A percentile compares a stretch with the other conserved stretches of the same genome.
These are phyloP conservation scores for Phaeotremella skinneri DNA, from an alignment of 768 basidiomycete genomes.

Conservation along the genomic window DNA sequence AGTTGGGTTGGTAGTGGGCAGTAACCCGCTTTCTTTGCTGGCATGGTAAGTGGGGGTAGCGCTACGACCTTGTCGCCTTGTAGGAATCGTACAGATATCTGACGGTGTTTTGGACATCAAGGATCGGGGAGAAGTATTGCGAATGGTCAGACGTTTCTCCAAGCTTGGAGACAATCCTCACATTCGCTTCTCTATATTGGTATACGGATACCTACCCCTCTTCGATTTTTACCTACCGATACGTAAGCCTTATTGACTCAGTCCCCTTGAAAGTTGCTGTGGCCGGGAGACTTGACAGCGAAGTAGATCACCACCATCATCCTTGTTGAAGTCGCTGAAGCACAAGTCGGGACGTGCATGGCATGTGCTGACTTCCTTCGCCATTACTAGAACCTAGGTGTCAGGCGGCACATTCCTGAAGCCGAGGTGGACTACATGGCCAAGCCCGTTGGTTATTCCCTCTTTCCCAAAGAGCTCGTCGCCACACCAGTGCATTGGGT, in stretches of 20 bases:
- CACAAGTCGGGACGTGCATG: too few relatives aligned
- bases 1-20: constrained; percentile 37
- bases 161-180: constrained; percentile 33
- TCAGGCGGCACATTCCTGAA: too few relatives aligned
- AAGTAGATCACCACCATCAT: too few relatives aligned
- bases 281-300: too few relatives aligned
- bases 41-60: constrained; percentile 35
- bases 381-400: too few relatives aligned
- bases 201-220: constrained; percentile 40
- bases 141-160: constrained; percentile 43
- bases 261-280: background rate
- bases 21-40: constrained; percentile 37
- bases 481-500: constrained; percentile 44
- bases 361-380: too few relatives aligned
- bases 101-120: constrained; percentile 7
- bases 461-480: constrained; percentile 45
- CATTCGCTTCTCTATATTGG: constrained; percentile 44
- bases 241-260: constrained; percentile 15
- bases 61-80: background rate
- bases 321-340: too few relatives aligned
- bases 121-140: constrained; percentile 51
- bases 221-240: constrained; percentile 45
- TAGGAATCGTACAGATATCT: background rate
- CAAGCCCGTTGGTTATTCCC: constrained; percentile 46
- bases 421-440: too few relatives aligned